Evolutionary conservation across 2,329 filamentous ascomycete genomes (phyloP), one percentile per base, ranked within the genome.

Genomic region (Penicillium olsonii): DNA sequence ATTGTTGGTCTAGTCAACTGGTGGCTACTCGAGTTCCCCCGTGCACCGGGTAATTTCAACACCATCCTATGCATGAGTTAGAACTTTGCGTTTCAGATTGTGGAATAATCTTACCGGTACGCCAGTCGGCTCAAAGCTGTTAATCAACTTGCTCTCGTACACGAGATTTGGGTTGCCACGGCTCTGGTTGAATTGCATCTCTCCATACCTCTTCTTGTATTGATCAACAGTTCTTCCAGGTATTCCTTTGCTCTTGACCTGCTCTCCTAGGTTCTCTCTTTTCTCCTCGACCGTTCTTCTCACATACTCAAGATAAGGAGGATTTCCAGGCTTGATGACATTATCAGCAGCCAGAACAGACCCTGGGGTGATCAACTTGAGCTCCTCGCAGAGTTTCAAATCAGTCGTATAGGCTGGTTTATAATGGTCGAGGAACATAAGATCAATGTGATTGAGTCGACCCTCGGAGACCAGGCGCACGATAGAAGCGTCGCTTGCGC

Each of bases 361-460:
- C 0, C 87, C 87, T 0, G 79, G 76, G 0, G 74, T 75, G 3
- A 94, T 75, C 29, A 92, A 66, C 0, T 78, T 79, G 5, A 92
- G 72, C 33, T 87, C 78, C 71, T 94, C 89, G 64, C 85, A 89
- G 0, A 91, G 78, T 71, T 90, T 90, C 53, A 92, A 69, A 60
- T 94, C 90, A 0, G 81, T 78, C 1, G 81, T 82, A 66, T 92
- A 94, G 0, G 84, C 81, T 0, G 87, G 85, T 69, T 92, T 92
- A 70, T 87, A 86, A 68, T 94, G 89, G 62, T 94, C 90, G 29
- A 94, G 73, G 68, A 94, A 92, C 68, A 91, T 75, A 33, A 92
- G 71, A 59, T 90, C 87, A 52, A 91, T 82, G 51, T 78, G 76
- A 22, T 75, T 67, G 20, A 90, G 64, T 6, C 63, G 59, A 0